Conservation (phyloP, 192 early-diverging fungal genomes). For the Backusella parvicylindrica region DNA sequence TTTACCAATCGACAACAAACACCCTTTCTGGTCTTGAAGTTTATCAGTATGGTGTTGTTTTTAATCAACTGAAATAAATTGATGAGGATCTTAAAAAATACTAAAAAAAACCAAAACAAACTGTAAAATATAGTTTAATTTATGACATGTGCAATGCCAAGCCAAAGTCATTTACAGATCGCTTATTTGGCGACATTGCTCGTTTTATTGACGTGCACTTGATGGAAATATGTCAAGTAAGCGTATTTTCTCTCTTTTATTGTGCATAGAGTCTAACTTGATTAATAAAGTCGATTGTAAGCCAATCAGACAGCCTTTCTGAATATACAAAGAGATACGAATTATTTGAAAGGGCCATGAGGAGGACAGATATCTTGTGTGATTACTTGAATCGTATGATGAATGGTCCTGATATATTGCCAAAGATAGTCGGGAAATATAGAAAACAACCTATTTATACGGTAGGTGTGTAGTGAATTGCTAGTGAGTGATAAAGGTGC, state of each 20-base stretch:
- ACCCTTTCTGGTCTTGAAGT: not conserved
- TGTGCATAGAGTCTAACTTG: not conserved
- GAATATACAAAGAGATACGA: not conserved
- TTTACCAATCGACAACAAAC: not conserved
- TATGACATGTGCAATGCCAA: not conserved
- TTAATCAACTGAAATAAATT: too few relatives aligned
- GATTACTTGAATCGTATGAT: not conserved
- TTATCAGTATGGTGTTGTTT: not conserved
- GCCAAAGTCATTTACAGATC: not conserved
- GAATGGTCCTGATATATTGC: not conserved
- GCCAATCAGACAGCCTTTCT: not conserved
- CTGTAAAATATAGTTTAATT: not conserved
- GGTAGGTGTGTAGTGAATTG: not conserved
- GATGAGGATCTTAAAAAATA: too few relatives aligned
- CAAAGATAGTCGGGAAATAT: not conserved
- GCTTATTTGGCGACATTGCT: not conserved
- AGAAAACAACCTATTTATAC: not conserved
- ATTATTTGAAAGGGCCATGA: not conserved
- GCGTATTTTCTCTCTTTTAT: not conserved
- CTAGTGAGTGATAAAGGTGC: too few relatives aligned
- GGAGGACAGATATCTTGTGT: not conserved
- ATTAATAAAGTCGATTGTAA: not conserved
- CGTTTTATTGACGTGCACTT: not conserved
- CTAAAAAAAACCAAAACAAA: too few relatives aligned
- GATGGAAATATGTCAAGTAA: not conserved